Percentiles rank a stretch among this genome's conserved stretches.
phyloP scores from a whole-genome alignment of 1,139 yeast genomes.

The Taphrina deformans region DNA sequence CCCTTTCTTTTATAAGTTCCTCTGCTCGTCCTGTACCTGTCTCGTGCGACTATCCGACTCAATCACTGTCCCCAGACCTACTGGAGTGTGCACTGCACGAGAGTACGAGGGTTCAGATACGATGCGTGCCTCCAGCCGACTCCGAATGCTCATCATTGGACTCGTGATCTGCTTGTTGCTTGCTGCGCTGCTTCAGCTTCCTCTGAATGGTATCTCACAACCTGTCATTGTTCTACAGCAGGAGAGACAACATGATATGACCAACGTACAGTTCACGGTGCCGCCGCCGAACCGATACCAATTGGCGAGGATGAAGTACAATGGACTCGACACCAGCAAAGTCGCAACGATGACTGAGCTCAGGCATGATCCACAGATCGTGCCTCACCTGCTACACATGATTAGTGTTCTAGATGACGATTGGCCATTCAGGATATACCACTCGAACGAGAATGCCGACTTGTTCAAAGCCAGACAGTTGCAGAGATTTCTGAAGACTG shows the following conservation, averaged over 20 bases:
- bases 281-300: not conserved
- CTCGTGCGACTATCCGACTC: too few relatives aligned
- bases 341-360: constrained; percentile 23
- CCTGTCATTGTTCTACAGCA: not conserved
- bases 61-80: too few relatives aligned
- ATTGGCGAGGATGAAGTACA: not conserved
- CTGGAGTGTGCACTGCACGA: too few relatives aligned
- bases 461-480: constrained; percentile 2
- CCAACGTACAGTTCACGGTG: constrained; percentile 10
- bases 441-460: constrained; percentile 18
- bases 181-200: not conserved
- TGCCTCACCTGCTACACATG: constrained; percentile 22
- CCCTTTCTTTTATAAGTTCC: too few relatives aligned
- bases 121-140: not conserved
- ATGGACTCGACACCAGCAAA: constrained; percentile 13
- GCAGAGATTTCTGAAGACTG: constrained; percentile 8
- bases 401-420: constrained; percentile 17
- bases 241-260: constrained; percentile 10
- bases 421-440: constrained; percentile 30
- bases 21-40: too few relatives aligned
- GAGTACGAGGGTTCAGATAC: too few relatives aligned
- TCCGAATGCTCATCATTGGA: not conserved
- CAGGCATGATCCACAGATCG: constrained; percentile 14
- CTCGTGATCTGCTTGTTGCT: not conserved
- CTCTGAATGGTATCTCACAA: not conserved